Evolutionary conservation across 164 flowering plant genomes (phyloP).

Genomic region (Macadamia integrifolia): DNA sequence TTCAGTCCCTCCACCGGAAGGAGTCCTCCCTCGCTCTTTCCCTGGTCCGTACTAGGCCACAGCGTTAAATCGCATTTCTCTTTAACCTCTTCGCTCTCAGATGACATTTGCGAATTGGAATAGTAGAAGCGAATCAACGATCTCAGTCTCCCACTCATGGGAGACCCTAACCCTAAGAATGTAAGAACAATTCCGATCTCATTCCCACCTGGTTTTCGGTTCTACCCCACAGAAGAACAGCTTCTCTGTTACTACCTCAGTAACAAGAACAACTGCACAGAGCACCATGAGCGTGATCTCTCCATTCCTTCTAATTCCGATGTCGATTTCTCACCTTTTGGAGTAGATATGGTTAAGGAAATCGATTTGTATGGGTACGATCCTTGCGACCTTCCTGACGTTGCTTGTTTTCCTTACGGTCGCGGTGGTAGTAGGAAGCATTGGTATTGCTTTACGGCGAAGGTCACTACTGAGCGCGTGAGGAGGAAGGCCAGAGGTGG

Average conservation of each 20-base stretch:
- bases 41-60: too few relatives aligned
- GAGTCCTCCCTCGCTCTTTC: too few relatives aligned
- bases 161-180: conserved; percentile 21
- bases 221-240: conserved; percentile 46
- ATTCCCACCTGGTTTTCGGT: conserved; percentile 50
- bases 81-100: background rate
- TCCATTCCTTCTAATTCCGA: background rate
- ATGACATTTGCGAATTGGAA: background rate
- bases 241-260: conserved; percentile 40
- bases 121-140: background rate
- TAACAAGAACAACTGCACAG: conserved; percentile 25
- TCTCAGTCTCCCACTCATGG: conserved; percentile 20
- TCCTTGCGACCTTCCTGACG: conserved; percentile 42
- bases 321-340: background rate
- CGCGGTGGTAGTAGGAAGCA: conserved; percentile 39
- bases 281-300: background rate
- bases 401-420: conserved; percentile 37
- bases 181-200: background rate
- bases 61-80: background rate
- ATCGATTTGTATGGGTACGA: conserved; percentile 38
- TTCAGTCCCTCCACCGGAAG: background rate
- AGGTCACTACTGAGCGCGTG: conserved; percentile 9
- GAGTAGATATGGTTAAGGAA: conserved; percentile 29
- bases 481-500: conserved; percentile 35
- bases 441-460: conserved; percentile 43